phyloP scores from a whole-genome alignment of 768 basidiomycete genomes.

The Tricholoma terreum region DNA sequence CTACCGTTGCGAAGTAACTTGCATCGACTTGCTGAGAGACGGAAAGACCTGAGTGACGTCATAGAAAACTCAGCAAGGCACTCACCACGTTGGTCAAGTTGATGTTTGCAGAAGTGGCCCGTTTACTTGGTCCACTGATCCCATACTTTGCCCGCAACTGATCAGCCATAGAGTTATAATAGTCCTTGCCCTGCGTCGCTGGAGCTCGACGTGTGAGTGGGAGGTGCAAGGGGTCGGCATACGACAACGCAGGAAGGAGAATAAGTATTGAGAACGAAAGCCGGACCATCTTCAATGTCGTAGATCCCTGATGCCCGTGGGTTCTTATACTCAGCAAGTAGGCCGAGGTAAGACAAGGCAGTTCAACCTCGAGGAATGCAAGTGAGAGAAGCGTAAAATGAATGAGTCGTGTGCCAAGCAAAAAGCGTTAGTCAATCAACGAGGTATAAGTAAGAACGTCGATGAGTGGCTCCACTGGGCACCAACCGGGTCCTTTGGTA shows the following conservation, averaged over 20 bases:
- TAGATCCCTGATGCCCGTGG: too few relatives aligned
- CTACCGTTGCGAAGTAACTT: conserved; percentile 54
- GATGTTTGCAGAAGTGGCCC: not conserved
- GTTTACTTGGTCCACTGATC: not conserved
- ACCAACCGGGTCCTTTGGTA: too few relatives aligned
- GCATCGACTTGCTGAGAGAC: conserved; percentile 45
- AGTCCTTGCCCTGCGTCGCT: not conserved
- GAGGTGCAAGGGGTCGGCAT: not conserved
- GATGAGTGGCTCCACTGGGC: too few relatives aligned
- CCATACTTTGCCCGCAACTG: conserved; percentile 1
- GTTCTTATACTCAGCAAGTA: too few relatives aligned
- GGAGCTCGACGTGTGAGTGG: not conserved
- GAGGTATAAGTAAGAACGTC: too few relatives aligned
- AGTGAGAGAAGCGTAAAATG: too few relatives aligned
- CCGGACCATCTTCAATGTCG: not conserved
- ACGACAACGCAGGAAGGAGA: not conserved
- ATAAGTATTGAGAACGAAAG: not conserved
- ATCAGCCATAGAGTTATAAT: not conserved
- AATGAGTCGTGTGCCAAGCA: too few relatives aligned
- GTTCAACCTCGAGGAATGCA: too few relatives aligned
- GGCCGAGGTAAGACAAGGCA: too few relatives aligned
- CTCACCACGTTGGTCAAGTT: conserved; percentile 1
- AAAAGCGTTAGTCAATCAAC: too few relatives aligned
- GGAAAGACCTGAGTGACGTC: not conserved
- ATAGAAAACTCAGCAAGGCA: not conserved